Evolutionary conservation across 805 yeast genomes (phyloP).

Genomic region (Candida peoriensis): DNA sequence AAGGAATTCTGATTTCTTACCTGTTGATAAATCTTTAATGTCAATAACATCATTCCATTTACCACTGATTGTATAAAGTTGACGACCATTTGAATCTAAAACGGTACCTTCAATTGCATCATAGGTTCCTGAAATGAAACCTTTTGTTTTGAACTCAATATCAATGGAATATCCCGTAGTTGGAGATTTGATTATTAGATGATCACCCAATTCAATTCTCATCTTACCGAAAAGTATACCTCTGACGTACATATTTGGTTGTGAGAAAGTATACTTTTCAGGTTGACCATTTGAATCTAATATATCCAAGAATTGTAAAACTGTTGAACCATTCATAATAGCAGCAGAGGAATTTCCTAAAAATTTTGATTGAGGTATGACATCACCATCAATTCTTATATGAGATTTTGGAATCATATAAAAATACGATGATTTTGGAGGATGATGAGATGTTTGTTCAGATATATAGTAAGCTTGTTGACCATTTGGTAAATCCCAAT

Average conservation of each 20-base stretch:
- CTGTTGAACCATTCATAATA: constrained; percentile 89
- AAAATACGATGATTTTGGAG: constrained; percentile 95
- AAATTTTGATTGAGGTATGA: constrained; percentile 82
- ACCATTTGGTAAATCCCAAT: constrained; percentile 81
- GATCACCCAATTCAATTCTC: constrained; percentile 90
- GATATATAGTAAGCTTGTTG: constrained; percentile 77
- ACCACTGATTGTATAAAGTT: constrained; percentile 66
- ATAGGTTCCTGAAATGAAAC: constrained; percentile 88
- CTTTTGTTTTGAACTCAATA: constrained; percentile 92
- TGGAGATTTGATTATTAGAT: constrained; percentile 68
- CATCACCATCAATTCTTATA: constrained; percentile 84
- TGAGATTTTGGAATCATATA: constrained; percentile 76
- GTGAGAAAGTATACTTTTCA: constrained; percentile 81
- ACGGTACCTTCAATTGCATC: constrained; percentile 81
- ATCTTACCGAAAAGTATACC: constrained; percentile 89
- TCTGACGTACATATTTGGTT: constrained; percentile 93
- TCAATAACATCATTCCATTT: constrained; percentile 91
- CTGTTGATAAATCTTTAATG: constrained; percentile 50
- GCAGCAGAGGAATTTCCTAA: constrained; percentile 96
- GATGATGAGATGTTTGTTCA: constrained; percentile 97
- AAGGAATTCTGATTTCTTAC: constrained; percentile 46
- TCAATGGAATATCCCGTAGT: constrained; percentile 59
- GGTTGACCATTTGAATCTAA: constrained; percentile 40
- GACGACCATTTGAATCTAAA: constrained; percentile 48
- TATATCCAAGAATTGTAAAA: constrained; percentile 60